phyloP scores from a whole-genome alignment of 83 land plant species.

The Diphasiastrum complanatum region DNA sequence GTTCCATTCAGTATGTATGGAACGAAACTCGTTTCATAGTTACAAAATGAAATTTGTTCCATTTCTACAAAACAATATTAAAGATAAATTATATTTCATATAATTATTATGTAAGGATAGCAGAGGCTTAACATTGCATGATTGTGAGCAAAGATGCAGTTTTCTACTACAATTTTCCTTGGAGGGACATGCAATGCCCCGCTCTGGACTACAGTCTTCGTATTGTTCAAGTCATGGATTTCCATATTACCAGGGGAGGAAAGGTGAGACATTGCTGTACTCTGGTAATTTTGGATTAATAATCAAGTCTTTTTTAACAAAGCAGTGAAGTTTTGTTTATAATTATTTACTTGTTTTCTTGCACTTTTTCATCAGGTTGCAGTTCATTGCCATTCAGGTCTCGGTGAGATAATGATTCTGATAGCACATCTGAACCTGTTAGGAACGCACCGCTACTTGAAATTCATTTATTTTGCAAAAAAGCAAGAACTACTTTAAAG shows the following conservation, averaged over 20 bases:
- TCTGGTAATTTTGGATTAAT: not conserved
- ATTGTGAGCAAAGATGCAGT: no score
- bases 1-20: no score
- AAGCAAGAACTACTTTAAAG: no score
- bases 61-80: no score
- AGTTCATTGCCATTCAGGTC: slow-evolving; percentile 35
- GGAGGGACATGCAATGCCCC: slow-evolving; percentile 28
- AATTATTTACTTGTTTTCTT: no score
- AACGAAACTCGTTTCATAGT: no score
- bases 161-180: slow-evolving; percentile 26
- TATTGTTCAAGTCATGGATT: slow-evolving; percentile 21
- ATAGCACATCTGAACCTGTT: slow-evolving; percentile 3
- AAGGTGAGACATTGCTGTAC: slow-evolving; percentile 22
- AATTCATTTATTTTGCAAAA: no score
- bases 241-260: slow-evolving; percentile 16
- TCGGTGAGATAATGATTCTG: slow-evolving; percentile 17
- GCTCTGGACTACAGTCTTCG: slow-evolving; percentile 12
- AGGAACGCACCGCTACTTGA: slow-evolving; percentile 9
- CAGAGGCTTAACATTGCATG: no score
- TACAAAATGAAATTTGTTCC: no score
- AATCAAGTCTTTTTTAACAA: not conserved
- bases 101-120: no score
- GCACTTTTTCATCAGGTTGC: slow-evolving; percentile 16
- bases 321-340: no score
- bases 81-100: no score